Evolutionary conservation across 1,284 basidiomycete species (phyloP).

Genomic region (Abortiporus biennis): DNA sequence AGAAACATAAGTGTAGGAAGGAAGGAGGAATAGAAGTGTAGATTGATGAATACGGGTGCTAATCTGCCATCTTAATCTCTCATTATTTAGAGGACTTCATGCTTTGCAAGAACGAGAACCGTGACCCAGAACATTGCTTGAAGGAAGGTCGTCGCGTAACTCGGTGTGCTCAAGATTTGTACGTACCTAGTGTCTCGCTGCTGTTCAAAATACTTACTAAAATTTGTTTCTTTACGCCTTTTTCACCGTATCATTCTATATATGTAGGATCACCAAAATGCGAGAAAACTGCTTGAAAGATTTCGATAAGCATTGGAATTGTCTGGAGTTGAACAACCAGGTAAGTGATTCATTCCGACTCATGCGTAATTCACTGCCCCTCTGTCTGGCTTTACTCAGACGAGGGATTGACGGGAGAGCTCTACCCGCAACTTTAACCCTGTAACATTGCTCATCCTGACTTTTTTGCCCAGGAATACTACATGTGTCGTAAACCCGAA

Average conservation of each 20-base stretch:
- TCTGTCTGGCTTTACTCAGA: no score
- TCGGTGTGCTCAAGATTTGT: conserved; percentile 93
- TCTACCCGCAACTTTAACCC: no score
- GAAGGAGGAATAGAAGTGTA: not conserved
- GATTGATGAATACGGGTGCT: conserved; percentile 3
- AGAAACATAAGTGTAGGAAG: not conserved
- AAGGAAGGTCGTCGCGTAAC: conserved; percentile 96
- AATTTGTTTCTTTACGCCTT: conserved; percentile 3
- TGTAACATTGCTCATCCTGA: not conserved
- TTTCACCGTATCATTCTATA: not conserved
- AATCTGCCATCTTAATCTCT: not conserved
- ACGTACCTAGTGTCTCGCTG: conserved; percentile 29
- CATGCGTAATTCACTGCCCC: not conserved
- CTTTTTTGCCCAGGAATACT: conserved; percentile 65
- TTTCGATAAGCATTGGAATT: conserved; percentile 94
- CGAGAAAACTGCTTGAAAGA: conserved; percentile 86
- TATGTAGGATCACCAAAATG: conserved; percentile 82
- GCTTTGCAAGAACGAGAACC: conserved; percentile 94
- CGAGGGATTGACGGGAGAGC: no score
- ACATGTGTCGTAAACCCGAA: conserved; percentile 88
- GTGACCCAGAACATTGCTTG: conserved; percentile 89
- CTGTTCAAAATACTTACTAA: not conserved
- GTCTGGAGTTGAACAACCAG: conserved; percentile 95
- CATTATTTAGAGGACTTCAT: conserved; percentile 90
- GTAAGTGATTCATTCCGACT: conserved; percentile 39